These are phyloP conservation scores for Fusarium sp. DNA, from an alignment of 2,329 filamentous ascomycete species.

Conservation along the genomic window DNA sequence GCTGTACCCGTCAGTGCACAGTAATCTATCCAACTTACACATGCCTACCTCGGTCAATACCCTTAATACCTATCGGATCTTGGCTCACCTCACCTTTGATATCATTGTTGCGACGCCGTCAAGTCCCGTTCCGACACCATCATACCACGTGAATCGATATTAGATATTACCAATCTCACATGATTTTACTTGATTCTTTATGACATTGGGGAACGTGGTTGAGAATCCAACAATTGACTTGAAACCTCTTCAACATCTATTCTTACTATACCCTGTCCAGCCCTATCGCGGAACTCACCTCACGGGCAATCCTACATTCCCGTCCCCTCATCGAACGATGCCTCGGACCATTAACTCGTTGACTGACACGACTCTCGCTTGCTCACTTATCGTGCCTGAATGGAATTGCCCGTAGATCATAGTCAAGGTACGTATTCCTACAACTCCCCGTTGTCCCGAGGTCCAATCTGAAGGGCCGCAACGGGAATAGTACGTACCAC, in stretches of 20 bases:
- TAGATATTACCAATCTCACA: conserved; percentile 6
- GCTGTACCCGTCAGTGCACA: background rate
- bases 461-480: background rate
- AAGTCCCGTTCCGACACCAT: conserved; percentile 20
- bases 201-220: no score
- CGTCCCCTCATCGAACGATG: conserved; percentile 37
- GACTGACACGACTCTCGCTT: conserved; percentile 27
- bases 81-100: conserved; percentile 13
- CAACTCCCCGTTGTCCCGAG: conserved; percentile 33
- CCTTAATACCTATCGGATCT: conserved; percentile 3
- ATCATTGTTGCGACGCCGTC: conserved; percentile 13
- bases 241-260: conserved; percentile 11
- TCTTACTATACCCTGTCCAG: conserved; percentile 10
- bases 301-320: conserved; percentile 8
- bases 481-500: conserved; percentile 26
- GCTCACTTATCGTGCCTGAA: conserved; percentile 1
- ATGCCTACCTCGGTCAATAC: conserved; percentile 17
- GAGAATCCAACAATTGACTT: no score
- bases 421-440: conserved; percentile 5
- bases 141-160: conserved; percentile 19
- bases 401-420: background rate
- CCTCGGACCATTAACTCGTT: conserved; percentile 39
- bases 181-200: conserved; percentile 4
- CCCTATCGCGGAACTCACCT: conserved; percentile 28
- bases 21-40: background rate